Base-by-base conservation (phyloP, 164 flowering plant genomes). In the Echeveria elegans region DNA sequence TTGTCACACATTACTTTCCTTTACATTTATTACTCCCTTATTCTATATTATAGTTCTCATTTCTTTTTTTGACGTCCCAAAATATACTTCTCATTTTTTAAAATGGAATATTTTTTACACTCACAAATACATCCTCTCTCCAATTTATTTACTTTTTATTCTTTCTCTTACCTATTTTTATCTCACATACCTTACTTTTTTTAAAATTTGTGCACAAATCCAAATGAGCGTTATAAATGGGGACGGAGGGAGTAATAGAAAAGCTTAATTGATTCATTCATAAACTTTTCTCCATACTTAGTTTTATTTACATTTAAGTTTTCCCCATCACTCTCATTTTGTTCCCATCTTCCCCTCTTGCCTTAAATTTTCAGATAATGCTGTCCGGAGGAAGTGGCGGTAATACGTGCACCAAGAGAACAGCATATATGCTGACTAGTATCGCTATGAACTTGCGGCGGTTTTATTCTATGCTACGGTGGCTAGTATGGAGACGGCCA, bases 391-490 rank as follows among this genome's bases (percentile, higher is more conserved):
- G 71, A 56, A 15, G 32, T 23, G 63, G 66, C 19, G 52, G 30
- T 40, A 40, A 28, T 7, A 34, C 43, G 53, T 73, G 69, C 75
- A 63, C 23, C 24, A 52, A 50, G 1, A 64, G 69, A 41, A n/a
- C 70, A 14, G 40, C 72, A 37, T 8, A 41, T 23, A 77, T 84
- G 84, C 69, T 85, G 11, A 74, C 68, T 3, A 2, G 48, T 23
- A 43, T 89, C 15, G 72, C 71, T 36, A 77, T 72, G 70, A 85
- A 80, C 52, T 65, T 89, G 67, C 72, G 79, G 23, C 76, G 71
- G 15, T 64, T 87, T 41, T 87, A 78, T 69, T 82, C 88, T 19
- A 78, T 77, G 66, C 38, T 91, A 11, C 58, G 78, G 66, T 73
- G 88, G 81, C 72, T 81, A 45, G 53, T 78, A 4, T 63, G 85